Base-by-base conservation (phyloP, 2,329 filamentous ascomycete species). In the Daldinia sp. region DNA sequence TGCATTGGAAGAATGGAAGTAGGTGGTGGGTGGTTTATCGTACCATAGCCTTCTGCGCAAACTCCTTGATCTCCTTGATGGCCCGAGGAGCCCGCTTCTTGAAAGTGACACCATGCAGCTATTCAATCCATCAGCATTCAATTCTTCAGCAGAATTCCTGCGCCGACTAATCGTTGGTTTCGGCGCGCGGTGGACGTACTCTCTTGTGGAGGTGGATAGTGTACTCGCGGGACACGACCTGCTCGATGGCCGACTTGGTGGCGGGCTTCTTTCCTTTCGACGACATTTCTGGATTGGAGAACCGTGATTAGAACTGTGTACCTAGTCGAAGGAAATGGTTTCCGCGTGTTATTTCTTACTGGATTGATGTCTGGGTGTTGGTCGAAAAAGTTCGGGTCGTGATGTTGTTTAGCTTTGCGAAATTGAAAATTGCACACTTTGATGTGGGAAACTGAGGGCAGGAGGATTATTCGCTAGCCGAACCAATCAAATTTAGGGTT, bases 131-230 rank as follows among this genome's bases (percentile, higher is more conserved):
- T 81, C 75, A 81, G 78, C 68, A 64, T 37, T 68, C 72, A 32
- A 13, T 47, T 27, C 52, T 65, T 41, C 48, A 1, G 34, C 51
- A 70, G 66, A 49, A 69, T 32, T 47, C 21, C 23, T 45, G 58
- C 35, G 27, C 32, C 29, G 17, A 21, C 23, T 15, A 11, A 9
- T 34, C n/a, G 27, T 32, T 25, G 47, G 45, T 52, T n/a, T 19
- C 49, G 29, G 62, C 43, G 67, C 54, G 49, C 34, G 56, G 58
- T 61, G 64, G 81, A 91, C 91, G 81, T 94, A 96, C 92, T 85
- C 94, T 91, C 92, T 97, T 98, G 92, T 99, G 95, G 77, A 99
- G 86, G 89, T 99, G 94, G 86, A 99, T 98, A 83, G 95, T 99
- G 90, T 99, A 99, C 88, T 99, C 96, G 88, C 95, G 93, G 78